phyloP scores from a whole-genome alignment of 140 eudicot genomes.

The Anethum foeniculum region DNA sequence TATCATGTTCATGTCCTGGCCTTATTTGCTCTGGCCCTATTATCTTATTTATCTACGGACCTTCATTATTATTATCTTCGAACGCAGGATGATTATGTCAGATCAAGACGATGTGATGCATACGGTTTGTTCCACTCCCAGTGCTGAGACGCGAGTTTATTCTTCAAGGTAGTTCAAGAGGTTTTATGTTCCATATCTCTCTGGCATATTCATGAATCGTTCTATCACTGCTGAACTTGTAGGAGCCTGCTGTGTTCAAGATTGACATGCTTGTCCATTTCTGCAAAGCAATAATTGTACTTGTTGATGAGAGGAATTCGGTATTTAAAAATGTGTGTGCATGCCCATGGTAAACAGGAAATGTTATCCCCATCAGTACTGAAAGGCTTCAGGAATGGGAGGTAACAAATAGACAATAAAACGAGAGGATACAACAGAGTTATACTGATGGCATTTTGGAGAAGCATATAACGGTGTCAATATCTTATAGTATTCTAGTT shows the following conservation, averaged over 20 bases:
- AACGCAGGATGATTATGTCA: neutral
- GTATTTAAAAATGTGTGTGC: neutral
- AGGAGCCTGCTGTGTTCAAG: conserved; percentile 85
- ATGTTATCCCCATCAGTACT: neutral
- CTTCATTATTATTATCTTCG: neutral
- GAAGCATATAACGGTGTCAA: neutral
- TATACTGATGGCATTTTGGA: neutral
- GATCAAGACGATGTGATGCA: neutral
- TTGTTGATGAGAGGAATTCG: neutral
- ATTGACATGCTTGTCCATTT: conserved; percentile 96
- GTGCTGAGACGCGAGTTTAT: neutral
- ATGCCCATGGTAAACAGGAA: neutral
- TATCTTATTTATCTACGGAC: neutral
- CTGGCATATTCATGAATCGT: conserved; percentile 89
- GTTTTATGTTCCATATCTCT: conserved; percentile 80
- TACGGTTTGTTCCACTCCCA: neutral
- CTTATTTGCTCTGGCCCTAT: conserved; percentile 6
- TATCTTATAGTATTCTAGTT: neutral
- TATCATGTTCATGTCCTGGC: neutral
- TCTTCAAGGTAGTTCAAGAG: conserved; percentile 40
- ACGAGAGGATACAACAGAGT: neutral
- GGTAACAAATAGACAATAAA: neutral
- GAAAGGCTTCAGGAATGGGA: neutral
- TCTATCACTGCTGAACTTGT: conserved; percentile 94
- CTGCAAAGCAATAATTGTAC: conserved; percentile 33